Conservation (phyloP, 139 green algal genomes). For the Coccomyxa sp. region DNA sequence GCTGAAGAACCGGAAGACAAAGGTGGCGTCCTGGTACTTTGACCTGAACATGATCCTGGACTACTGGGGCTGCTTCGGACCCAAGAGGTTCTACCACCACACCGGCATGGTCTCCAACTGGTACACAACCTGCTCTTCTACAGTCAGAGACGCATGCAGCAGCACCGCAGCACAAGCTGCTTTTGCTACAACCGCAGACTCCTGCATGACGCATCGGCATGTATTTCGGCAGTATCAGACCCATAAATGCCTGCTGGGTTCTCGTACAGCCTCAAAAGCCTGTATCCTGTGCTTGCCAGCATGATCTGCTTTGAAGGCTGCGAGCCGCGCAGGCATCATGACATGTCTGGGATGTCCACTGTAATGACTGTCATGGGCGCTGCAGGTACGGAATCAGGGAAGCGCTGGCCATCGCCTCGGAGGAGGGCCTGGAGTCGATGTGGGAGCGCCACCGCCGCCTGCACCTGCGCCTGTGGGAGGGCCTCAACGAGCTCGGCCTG, state of each 20-base stretch:
- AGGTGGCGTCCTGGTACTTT: conserved; percentile 56
- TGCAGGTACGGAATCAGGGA: conserved; percentile 72
- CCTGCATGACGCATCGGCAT: too few species aligned
- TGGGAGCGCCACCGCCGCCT: conserved; percentile 46
- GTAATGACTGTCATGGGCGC: neutral
- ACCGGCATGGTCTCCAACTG: conserved; percentile 37
- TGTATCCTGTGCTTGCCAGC: neutral
- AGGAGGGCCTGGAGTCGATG: conserved; percentile 47
- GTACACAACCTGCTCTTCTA: neutral
- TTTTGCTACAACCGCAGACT: too few species aligned
- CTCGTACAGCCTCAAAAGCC: neutral
- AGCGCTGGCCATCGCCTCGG: conserved; percentile 57
- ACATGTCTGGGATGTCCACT: neutral
- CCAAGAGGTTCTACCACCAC: conserved; percentile 67
- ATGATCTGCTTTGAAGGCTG: neutral
- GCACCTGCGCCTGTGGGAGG: conserved; percentile 55
- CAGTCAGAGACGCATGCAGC: neutral
- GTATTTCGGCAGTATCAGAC: neutral
- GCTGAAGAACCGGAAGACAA: conserved; percentile 60
- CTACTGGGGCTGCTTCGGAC: conserved; percentile 61
- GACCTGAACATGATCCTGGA: conserved; percentile 67
- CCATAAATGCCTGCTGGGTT: neutral
- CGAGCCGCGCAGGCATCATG: neutral
- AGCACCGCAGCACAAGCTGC: neutral
- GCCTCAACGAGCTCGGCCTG: conserved; percentile 58